Evolutionary conservation across 1,284 basidiomycete genomes (phyloP).

Genomic region (Kwoniella shivajii): DNA sequence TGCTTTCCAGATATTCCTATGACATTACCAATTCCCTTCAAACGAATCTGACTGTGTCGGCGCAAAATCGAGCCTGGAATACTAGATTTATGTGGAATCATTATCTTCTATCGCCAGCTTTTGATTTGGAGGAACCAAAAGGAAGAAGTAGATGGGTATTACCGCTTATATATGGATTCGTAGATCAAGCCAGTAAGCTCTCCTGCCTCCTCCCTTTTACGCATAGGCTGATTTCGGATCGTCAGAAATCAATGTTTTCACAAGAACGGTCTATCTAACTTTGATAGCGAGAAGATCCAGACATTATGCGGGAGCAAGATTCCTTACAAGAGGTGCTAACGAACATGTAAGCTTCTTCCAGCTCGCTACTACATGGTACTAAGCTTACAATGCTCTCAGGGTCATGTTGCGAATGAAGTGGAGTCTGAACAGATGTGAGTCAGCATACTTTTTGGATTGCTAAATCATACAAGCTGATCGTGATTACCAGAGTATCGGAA

Average conservation of each 20-base stretch:
- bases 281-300: constrained; percentile 91
- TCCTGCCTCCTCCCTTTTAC: neutral
- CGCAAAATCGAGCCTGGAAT: constrained; percentile 62
- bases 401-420: constrained; percentile 98
- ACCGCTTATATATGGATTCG: constrained; percentile 86
- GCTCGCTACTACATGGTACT: neutral
- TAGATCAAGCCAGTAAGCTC: constrained; percentile 88
- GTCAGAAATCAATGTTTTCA: constrained; percentile 89
- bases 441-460: neutral
- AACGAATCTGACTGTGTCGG: constrained; percentile 75
- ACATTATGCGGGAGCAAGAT: constrained; percentile 94
- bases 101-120: constrained; percentile 73
- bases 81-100: constrained; percentile 97
- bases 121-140: constrained; percentile 55
- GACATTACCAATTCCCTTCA: constrained; percentile 95
- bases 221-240: neutral
- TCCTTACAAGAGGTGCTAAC: constrained; percentile 92
- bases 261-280: constrained; percentile 88
- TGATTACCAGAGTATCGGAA: constrained; percentile 69
- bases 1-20: constrained; percentile 77
- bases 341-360: constrained; percentile 55
- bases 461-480: neutral
- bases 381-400: constrained; percentile 59
- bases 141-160: constrained; percentile 80
- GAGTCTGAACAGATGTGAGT: constrained; percentile 90